phyloP scores from a whole-genome alignment of 2,329 filamentous ascomycete species.

The Hypoxylon sp. region DNA sequence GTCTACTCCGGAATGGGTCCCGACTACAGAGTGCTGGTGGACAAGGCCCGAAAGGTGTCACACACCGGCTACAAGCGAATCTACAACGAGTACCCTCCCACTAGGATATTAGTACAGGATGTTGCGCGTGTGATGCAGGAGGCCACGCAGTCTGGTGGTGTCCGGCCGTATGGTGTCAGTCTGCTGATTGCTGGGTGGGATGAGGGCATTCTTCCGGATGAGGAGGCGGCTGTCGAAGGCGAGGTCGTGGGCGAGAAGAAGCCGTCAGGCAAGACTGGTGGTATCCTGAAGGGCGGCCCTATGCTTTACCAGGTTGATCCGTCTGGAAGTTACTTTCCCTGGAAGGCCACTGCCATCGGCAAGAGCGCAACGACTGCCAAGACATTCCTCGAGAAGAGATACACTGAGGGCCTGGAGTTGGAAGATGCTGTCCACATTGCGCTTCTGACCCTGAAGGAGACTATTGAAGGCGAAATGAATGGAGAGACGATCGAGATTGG shows the following conservation, averaged over 20 bases:
- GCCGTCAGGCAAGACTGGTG: constrained; percentile 88
- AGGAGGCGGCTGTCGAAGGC: constrained; percentile 74
- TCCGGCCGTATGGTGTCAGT: constrained; percentile 96
- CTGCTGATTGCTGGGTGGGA: constrained; percentile 98
- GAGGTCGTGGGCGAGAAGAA: constrained; percentile 73
- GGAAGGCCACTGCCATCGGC: constrained; percentile 99
- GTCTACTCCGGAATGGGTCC: constrained; percentile 99
- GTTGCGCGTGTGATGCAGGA: constrained; percentile 99
- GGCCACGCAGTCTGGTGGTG: constrained; percentile 97
- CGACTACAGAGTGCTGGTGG: constrained; percentile 96
- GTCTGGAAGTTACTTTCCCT: constrained; percentile 98
- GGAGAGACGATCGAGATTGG: constrained; percentile 98
- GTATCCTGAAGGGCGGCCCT: constrained; percentile 94
- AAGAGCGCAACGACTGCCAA: constrained; percentile 99
- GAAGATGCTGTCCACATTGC: constrained; percentile 99
- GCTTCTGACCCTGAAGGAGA: constrained; percentile 96
- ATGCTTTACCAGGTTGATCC: constrained; percentile 99
- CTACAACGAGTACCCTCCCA: constrained; percentile 99
- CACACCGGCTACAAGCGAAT: constrained; percentile 99
- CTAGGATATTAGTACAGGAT: constrained; percentile 98
- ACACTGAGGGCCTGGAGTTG: constrained; percentile 95
- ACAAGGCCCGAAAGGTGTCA: constrained; percentile 97
- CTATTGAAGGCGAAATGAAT: constrained; percentile 99
- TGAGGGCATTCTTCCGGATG: constrained; percentile 92
- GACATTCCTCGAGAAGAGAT: constrained; percentile 99